These are phyloP conservation scores for Anisogramma anomala DNA, from an alignment of 2,329 filamentous ascomycete species.

Conservation along the genomic window DNA sequence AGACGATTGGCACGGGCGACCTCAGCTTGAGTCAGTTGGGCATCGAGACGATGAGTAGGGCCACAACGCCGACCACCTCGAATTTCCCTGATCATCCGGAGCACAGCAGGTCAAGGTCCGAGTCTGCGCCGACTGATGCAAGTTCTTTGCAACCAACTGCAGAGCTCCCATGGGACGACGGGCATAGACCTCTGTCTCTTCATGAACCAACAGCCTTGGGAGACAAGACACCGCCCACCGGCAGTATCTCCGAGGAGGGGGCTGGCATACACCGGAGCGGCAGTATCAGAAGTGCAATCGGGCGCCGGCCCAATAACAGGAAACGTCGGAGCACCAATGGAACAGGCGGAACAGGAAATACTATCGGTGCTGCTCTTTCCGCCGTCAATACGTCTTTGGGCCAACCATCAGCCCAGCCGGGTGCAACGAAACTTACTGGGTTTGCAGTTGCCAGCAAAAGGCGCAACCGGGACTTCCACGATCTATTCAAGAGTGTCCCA, in stretches of 20 bases:
- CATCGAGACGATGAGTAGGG: constrained; percentile 49
- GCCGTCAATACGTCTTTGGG: constrained; percentile 60
- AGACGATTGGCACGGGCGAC: constrained; percentile 81
- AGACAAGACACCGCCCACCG: constrained; percentile 54
- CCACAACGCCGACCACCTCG: constrained; percentile 46
- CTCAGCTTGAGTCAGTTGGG: constrained; percentile 82
- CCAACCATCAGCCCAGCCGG: constrained; percentile 45
- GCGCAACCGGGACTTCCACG: constrained; percentile 90
- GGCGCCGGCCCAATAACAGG: constrained; percentile 35
- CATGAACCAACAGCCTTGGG: constrained; percentile 37
- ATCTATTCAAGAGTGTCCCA: constrained; percentile 87
- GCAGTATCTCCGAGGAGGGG: constrained; percentile 55
- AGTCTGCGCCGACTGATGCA: constrained; percentile 44
- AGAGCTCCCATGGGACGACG: constrained; percentile 29
- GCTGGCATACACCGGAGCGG: constrained; percentile 48
- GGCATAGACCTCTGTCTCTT: constrained; percentile 33
- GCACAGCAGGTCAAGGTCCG: constrained; percentile 35
- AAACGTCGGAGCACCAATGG: constrained; percentile 65
- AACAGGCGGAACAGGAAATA: constrained; percentile 41
- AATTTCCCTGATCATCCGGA: constrained; percentile 41
- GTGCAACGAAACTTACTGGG: constrained; percentile 70
- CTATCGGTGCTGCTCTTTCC: constrained; percentile 60
- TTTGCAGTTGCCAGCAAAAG: constrained; percentile 96
- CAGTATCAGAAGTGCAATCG: constrained; percentile 54
- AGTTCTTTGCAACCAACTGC: constrained; percentile 18